Conservation (phyloP, 1,139 yeast species). For the Hansenula lynferdii region DNA sequence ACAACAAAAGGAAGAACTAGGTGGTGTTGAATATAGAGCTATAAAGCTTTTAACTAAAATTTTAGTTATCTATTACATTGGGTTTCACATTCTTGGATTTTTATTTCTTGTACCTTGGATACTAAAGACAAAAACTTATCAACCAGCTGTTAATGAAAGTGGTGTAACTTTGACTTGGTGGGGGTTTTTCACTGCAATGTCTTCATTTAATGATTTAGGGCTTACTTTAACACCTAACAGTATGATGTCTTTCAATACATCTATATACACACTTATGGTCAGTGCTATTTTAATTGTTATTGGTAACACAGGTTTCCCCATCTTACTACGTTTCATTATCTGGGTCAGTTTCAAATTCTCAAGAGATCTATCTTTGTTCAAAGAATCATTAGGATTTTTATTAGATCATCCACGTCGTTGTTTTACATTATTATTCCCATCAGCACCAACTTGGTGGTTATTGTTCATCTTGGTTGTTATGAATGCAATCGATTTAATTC, state of each 20-base stretch:
- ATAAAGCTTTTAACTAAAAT: conserved; percentile 70
- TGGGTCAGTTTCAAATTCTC: conserved; percentile 74
- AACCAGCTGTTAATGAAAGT: conserved; percentile 36
- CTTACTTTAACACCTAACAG: conserved; percentile 76
- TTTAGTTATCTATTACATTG: conserved; percentile 62
- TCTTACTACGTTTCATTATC: conserved; percentile 68
- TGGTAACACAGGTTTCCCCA: conserved; percentile 94
- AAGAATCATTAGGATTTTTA: conserved; percentile 80
- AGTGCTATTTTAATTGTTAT: conserved; percentile 68
- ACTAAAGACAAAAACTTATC: conserved; percentile 37
- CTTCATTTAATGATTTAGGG: conserved; percentile 83
- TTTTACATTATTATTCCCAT: conserved; percentile 86
- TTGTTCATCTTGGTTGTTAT: conserved; percentile 64
- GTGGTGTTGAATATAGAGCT: conserved; percentile 96
- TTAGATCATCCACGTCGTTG: conserved; percentile 97
- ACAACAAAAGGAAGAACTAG: conserved; percentile 87
- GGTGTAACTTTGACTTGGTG: conserved; percentile 85
- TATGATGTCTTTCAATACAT: conserved; percentile 57
- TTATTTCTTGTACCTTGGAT: conserved; percentile 66
- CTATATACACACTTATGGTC: conserved; percentile 60
- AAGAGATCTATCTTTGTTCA: conserved; percentile 56
- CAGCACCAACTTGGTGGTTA: conserved; percentile 95
- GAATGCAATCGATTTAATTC: conserved; percentile 71
- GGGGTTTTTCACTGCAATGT: conserved; percentile 79
- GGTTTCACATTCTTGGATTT: conserved; percentile 63